Evolutionary conservation across 164 flowering plant species (phyloP), one percentile per base, ranked within the genome.

Genomic region (Sedum album): DNA sequence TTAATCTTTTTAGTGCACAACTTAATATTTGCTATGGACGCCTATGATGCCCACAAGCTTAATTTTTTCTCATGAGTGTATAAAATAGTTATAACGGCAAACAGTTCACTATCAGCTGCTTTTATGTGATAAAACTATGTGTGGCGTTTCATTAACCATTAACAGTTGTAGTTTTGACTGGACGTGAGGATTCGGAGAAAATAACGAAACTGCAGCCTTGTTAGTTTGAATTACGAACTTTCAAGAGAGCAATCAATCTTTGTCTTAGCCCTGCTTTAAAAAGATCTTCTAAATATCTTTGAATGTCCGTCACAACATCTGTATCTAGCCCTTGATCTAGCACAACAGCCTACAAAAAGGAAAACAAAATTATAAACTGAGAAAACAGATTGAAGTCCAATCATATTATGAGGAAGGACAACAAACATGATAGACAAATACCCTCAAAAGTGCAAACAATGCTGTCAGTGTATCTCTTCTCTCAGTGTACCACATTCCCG

Each of bases 401-500:
- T 38, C 20, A 21, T 5, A 65, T 25, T 6, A 35, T n/a, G 30
- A 21, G 60, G 26, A 65, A 17, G 30, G 46, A 36, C 17, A 38
- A 36, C 21, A 2, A 28, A 57, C 4, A 11, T 57, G 10, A 65
- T 20, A 33, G 46, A 25, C n/a, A 21, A 33, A 28, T 85, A 95
- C 99, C 97, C 99, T 77, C 26, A 92, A 70, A 1, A 95, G 82
- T 65, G 82, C 83, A 69, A 83, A 85, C 1, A 95, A 75, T 2
- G 94, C 85, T 51, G 88, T 83, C 60, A 89, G 67, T 31, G 85
- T 71, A 78, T 90, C 97, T 75, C 97, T 82, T 79, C 99, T 87
- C 82, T 87, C 97, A 10, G 91, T 90, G 74, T 95, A 95, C 99
- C 99, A 95, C 28, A 95, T 88, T 60, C 99, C 99, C n/a, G 88